A percentile compares a stretch with the other conserved stretches of the same genome.
Evolutionary conservation across 2,329 filamentous ascomycete species (phyloP).

Genomic region (Cladophialophora chaetospira): DNA sequence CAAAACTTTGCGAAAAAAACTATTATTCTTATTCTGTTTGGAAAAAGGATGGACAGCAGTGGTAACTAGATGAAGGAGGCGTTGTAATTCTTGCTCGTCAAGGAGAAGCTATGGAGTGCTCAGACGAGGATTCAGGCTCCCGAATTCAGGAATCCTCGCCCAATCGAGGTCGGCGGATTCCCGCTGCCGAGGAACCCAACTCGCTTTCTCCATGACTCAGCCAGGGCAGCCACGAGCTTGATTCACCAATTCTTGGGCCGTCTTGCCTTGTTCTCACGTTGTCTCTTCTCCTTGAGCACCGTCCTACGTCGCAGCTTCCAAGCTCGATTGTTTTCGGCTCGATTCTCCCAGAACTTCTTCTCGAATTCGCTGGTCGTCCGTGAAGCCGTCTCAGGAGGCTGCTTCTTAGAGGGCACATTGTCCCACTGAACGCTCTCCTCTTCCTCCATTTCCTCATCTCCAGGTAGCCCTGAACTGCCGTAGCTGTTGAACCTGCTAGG

Average conservation of each 20-base stretch:
- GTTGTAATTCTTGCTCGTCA: background rate
- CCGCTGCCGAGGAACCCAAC: no score
- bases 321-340: constrained; percentile 53
- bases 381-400: constrained; percentile 6
- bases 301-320: constrained; percentile 60
- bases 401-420: constrained; percentile 13
- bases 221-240: background rate
- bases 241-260: constrained; percentile 30
- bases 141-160: constrained; percentile 1
- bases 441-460: constrained; percentile 34
- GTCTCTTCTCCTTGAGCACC: constrained; percentile 61
- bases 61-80: no score
- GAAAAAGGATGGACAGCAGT: background rate
- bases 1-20: background rate
- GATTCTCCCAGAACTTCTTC: constrained; percentile 62
- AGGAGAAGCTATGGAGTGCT: background rate
- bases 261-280: constrained; percentile 57
- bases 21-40: no score
- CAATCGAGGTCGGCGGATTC: background rate
- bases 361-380: constrained; percentile 57
- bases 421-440: constrained; percentile 28
- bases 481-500: constrained; percentile 49
- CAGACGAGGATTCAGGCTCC: no score
- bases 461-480: constrained; percentile 22
- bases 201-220: background rate